Conservation (phyloP, 495 filamentous ascomycete species). For the Thozetella sp. region DNA sequence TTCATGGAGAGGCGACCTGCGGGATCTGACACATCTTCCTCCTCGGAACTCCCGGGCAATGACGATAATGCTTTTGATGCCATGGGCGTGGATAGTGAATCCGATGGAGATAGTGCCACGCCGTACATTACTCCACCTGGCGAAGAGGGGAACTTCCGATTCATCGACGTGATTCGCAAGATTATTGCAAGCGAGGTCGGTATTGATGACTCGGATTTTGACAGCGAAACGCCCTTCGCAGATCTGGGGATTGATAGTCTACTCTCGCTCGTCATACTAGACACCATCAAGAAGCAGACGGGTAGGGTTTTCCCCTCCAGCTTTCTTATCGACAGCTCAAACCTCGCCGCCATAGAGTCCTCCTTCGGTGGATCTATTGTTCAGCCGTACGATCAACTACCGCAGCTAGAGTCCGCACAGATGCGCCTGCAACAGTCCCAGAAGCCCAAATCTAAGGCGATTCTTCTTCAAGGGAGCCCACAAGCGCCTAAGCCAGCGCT, state of each 20-base stretch:
- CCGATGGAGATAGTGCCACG: too few relatives aligned
- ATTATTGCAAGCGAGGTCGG: slow-evolving; percentile 57
- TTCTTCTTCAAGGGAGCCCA: slow-evolving; percentile 58
- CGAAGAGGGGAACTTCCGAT: too few relatives aligned
- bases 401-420: slow-evolving; percentile 7
- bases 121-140: too few relatives aligned
- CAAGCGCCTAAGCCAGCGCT: slow-evolving; percentile 43
- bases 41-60: too few relatives aligned
- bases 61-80: too few relatives aligned
- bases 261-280: slow-evolving; percentile 36
- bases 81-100: too few relatives aligned
- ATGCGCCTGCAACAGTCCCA: slow-evolving; percentile 16
- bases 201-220: slow-evolving; percentile 49
- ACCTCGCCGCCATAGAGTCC: slow-evolving; percentile 17
- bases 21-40: too few relatives aligned
- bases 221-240: slow-evolving; percentile 29
- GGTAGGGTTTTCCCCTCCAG: slow-evolving; percentile 25
- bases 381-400: slow-evolving; percentile 25
- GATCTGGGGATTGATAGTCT: slow-evolving; percentile 51
- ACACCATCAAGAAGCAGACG: slow-evolving; percentile 43
- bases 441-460: slow-evolving; percentile 50
- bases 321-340: slow-evolving; percentile 26
- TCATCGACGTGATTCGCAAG: slow-evolving; percentile 6
- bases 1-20: background rate
- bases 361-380: slow-evolving; percentile 13